These are phyloP conservation scores for Plasmodium falciparum DNA, from an alignment of 169 alveolate genomes.

Conservation along the genomic window DNA sequence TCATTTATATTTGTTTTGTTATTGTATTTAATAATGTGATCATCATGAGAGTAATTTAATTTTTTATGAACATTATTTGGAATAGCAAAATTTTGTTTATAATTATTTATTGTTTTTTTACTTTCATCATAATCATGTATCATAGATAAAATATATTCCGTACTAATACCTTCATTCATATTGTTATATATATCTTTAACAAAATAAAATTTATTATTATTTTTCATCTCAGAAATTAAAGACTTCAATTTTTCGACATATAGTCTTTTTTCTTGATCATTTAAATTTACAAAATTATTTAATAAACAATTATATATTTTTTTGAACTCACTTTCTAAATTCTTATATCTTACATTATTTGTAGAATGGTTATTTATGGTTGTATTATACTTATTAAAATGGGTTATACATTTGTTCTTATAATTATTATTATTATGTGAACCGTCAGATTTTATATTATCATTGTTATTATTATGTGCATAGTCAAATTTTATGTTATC, in stretches of 20 bases:
- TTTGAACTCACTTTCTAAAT: background rate
- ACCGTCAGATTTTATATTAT: background rate
- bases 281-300: conserved; percentile 20
- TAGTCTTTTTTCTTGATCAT: conserved; percentile 31
- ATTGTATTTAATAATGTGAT: no score
- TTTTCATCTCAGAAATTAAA: conserved; percentile 28
- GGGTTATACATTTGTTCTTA: background rate
- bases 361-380: no score
- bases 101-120: background rate
- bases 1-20: no score
- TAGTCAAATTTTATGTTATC: background rate
- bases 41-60: no score
- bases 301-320: conserved; percentile 20
- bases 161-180: conserved; percentile 16
- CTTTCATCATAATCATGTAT: conserved; percentile 30
- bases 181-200: conserved; percentile 25
- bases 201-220: conserved; percentile 31
- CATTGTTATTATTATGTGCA: background rate
- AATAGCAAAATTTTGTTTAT: background rate
- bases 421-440: background rate
- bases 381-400: no score
- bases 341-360: no score
- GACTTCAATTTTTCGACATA: conserved; percentile 33
- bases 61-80: no score
- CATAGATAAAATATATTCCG: conserved; percentile 64